Evolutionary conservation across 768 basidiomycete genomes (phyloP).

Genomic region (Naganishia kalamii): DNA sequence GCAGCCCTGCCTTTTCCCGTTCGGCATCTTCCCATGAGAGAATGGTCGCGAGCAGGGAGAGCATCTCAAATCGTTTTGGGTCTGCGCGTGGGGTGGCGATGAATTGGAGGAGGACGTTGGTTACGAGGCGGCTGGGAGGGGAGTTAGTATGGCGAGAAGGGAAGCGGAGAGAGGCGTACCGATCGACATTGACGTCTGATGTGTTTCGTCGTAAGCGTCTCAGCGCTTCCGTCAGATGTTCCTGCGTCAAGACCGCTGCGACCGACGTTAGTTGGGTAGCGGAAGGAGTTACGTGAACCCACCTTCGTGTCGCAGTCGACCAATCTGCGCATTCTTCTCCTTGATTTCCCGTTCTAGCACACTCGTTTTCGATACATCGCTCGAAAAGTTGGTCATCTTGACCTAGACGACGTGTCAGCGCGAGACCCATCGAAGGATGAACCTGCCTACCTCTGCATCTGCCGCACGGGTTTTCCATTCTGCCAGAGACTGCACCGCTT

Average conservation of each 20-base stretch:
- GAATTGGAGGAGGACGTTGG: slow-evolving; percentile 86
- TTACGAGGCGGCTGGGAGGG: slow-evolving; percentile 67
- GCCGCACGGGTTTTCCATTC: slow-evolving; percentile 83
- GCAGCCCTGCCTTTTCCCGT: slow-evolving; percentile 82
- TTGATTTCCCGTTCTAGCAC: slow-evolving; percentile 83
- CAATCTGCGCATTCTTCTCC: slow-evolving; percentile 91
- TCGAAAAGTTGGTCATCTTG: slow-evolving; percentile 61
- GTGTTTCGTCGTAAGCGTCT: slow-evolving; percentile 81
- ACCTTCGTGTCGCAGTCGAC: slow-evolving; percentile 93
- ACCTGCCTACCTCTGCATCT: slow-evolving; percentile 67
- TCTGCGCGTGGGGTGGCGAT: slow-evolving; percentile 84
- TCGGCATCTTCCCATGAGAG: slow-evolving; percentile 89
- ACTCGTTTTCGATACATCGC: slow-evolving; percentile 60
- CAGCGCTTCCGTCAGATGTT: slow-evolving; percentile 95
- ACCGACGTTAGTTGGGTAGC: background rate
- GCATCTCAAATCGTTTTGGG: slow-evolving; percentile 93
- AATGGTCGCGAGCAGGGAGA: slow-evolving; percentile 76
- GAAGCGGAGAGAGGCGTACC: slow-evolving; percentile 33
- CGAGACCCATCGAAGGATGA: slow-evolving; percentile 1
- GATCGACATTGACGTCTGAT: slow-evolving; percentile 79
- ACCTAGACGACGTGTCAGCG: background rate
- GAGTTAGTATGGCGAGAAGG: background rate
- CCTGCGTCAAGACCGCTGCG: slow-evolving; percentile 91
- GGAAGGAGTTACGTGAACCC: slow-evolving; percentile 23
- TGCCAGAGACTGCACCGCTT: slow-evolving; percentile 69